Evolutionary conservation across 2,329 filamentous ascomycete species (phyloP).

Genomic region (Aspergillus fumigatus): DNA sequence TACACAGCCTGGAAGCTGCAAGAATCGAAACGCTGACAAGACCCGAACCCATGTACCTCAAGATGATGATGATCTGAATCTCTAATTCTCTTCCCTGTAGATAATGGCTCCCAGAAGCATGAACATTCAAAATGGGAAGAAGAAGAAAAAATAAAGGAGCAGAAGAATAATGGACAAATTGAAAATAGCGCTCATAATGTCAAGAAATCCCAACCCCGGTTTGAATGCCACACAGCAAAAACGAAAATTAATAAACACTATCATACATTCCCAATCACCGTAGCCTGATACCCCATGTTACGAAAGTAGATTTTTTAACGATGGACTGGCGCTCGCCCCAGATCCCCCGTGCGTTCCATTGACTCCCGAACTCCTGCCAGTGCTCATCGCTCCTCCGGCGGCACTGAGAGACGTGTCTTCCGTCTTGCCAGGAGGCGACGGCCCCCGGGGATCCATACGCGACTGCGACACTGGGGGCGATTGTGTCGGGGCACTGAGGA

Average conservation of each 20-base stretch:
- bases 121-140: not conserved
- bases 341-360: slow-evolving; percentile 28
- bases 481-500: slow-evolving; percentile 28
- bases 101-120: not conserved
- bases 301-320: slow-evolving; percentile 67
- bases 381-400: slow-evolving; percentile 23
- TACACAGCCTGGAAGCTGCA: too few relatives aligned
- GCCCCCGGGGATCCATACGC: slow-evolving; percentile 32
- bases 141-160: not conserved
- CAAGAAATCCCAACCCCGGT: not conserved
- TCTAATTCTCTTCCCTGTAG: not conserved
- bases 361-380: slow-evolving; percentile 22
- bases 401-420: slow-evolving; percentile 25
- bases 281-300: slow-evolving; percentile 32
- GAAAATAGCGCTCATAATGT: not conserved
- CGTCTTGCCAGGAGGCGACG: slow-evolving; percentile 27
- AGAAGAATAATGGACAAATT: not conserved
- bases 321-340: slow-evolving; percentile 74
- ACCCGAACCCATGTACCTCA: not conserved
- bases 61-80: not conserved
- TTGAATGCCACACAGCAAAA: slow-evolving; percentile 5
- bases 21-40: not conserved
- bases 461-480: slow-evolving; percentile 34
- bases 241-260: slow-evolving; percentile 13
- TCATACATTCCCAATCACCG: slow-evolving; percentile 12